A percentile compares a stretch with the other conserved stretches of the same genome.
These are phyloP conservation scores for Geotrichum histeridarum DNA, from an alignment of 1,139 yeast genomes.

Conservation along the genomic window DNA sequence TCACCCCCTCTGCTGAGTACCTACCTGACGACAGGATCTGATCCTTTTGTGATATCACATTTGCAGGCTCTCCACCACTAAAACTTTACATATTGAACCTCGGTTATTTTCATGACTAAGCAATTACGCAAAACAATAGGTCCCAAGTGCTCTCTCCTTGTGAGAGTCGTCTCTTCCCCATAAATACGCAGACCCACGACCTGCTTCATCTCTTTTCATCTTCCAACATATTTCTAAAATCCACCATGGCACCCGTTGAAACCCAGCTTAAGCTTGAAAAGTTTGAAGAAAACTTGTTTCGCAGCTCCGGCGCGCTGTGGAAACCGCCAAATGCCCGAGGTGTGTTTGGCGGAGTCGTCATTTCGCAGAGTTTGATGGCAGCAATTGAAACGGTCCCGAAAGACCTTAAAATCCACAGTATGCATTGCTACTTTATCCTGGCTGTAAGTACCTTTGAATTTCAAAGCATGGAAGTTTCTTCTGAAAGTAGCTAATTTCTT, in stretches of 20 bases:
- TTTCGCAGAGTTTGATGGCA: conserved; percentile 67
- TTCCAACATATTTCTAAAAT: background rate
- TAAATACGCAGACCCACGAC: background rate
- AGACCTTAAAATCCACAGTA: conserved; percentile 45
- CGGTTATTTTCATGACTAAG: too few relatives aligned
- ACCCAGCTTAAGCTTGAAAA: conserved; percentile 31
- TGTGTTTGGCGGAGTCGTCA: conserved; percentile 73
- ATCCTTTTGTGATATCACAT: too few relatives aligned
- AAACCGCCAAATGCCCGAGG: conserved; percentile 60
- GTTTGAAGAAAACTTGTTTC: conserved; percentile 34
- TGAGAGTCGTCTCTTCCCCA: background rate
- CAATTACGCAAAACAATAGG: too few relatives aligned
- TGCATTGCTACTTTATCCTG: conserved; percentile 49
- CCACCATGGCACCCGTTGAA: conserved; percentile 24
- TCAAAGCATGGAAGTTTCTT: conserved; percentile 24
- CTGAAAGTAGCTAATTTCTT: conserved; percentile 26
- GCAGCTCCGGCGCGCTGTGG: conserved; percentile 35
- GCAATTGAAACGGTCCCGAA: conserved; percentile 48
- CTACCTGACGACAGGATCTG: too few relatives aligned
- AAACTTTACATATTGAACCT: too few relatives aligned
- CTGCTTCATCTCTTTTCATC: background rate
- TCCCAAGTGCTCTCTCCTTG: too few relatives aligned
- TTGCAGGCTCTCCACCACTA: too few relatives aligned
- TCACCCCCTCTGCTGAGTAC: too few relatives aligned
- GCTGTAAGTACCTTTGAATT: conserved; percentile 32